A percentile compares a stretch with the other conserved stretches of the same genome.
phyloP scores from a whole-genome alignment of 2,329 filamentous ascomycete species.

The Neofusicoccum parvum region DNA sequence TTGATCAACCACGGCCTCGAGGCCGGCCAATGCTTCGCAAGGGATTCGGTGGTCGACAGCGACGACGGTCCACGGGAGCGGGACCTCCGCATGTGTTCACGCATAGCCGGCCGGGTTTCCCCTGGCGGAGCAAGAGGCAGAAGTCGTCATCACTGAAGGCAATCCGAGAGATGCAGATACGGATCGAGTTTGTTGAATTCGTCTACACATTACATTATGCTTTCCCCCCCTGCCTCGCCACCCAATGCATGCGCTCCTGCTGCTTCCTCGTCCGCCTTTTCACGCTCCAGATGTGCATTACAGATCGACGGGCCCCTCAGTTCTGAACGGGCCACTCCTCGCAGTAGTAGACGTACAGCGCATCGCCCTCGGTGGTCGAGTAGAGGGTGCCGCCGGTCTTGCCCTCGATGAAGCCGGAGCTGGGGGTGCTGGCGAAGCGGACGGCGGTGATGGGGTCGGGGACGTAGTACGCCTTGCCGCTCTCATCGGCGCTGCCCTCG shows the following conservation, averaged over 20 bases:
- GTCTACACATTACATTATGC: not conserved
- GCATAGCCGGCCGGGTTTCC: no score
- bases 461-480: not conserved
- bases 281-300: no score
- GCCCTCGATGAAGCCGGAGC: conserved; percentile 10
- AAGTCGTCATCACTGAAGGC: not conserved
- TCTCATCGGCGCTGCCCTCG: not conserved
- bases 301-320: not conserved
- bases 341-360: conserved; percentile 18
- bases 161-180: not conserved
- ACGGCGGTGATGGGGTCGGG: conserved; percentile 8
- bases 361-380: conserved; percentile 2
- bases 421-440: conserved; percentile 9
- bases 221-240: not conserved
- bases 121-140: not conserved
- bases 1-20: no score
- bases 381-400: conserved; percentile 8
- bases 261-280: no score
- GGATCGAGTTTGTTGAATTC: not conserved
- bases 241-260: not conserved
- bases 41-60: no score
- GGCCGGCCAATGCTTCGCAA: no score
- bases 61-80: no score
- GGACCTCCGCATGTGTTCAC: no score
- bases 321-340: conserved; percentile 14